Base-by-base conservation (phyloP, 495 filamentous ascomycete genomes). In the Penicillium waksmanii region DNA sequence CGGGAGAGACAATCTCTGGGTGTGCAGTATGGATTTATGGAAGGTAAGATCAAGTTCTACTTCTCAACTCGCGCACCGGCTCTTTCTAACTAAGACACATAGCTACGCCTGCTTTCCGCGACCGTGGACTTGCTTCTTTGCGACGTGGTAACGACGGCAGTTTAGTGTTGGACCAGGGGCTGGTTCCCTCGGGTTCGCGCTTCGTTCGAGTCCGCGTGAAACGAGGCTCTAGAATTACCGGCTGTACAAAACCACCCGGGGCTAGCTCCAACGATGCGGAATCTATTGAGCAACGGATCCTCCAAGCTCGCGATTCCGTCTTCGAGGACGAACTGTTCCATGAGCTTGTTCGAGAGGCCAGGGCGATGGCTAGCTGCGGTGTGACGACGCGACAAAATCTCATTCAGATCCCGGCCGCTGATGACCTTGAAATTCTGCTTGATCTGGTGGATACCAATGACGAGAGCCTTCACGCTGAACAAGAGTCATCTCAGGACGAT, bases 261-360 rank as follows among this genome's bases (percentile, higher is more conserved):
- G 23, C 76, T 66, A 50, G 60, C 78, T 23, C 67, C 1, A 51
- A 56, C 31, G 61, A 66, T 4, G 61, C 57, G 7, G 67, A 73
- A 2, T 73, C 79, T 2, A 75, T 86, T 15, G 86, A 93, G 59
- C 78, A 86, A 36, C 83, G 83, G 8, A 90, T 98, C 46, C 81
- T 88, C 17, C 87, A 92, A 62, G 91, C 93, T 11, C 87, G 93
- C 27, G 89, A 99, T 70, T 92, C 90, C 55, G 79, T 96, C 2
- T 97, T 91, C 67, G 89, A 93, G 54, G 88, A 96, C 66, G 96
- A 99, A 68, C 74, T 99, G n/a, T 96, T 92, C 80, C 87, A 96
- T 61, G 95, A 98, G 72, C 72, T 99, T 19, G 85, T 87, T 49
- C 83, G 89, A 11, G 96, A 99, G 74, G 87, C 89, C 2, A 86